A percentile compares a stretch with the other conserved stretches of the same genome.
Evolutionary conservation across 1,284 basidiomycete genomes (phyloP).

Genomic region (Irpex sp.): DNA sequence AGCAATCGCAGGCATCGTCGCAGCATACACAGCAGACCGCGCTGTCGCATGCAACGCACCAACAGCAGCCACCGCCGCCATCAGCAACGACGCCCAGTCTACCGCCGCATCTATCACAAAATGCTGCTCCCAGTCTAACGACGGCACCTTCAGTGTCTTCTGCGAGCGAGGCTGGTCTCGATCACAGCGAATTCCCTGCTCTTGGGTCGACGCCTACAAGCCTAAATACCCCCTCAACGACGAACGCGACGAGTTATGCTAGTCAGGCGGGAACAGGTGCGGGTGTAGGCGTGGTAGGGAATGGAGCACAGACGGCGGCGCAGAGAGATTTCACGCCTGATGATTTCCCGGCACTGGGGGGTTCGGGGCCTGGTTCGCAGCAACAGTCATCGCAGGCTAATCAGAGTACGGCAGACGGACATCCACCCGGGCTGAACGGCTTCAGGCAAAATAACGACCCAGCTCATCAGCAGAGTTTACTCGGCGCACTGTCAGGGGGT

Average conservation of each 20-base stretch:
- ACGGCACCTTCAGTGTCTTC: slow-evolving; percentile 57
- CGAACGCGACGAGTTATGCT: slow-evolving; percentile 63
- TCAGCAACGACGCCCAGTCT: slow-evolving; percentile 48
- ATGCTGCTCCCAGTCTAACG: slow-evolving; percentile 38
- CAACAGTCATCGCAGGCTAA: slow-evolving; percentile 34
- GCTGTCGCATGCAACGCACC: slow-evolving; percentile 25
- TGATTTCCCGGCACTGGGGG: slow-evolving; percentile 80
- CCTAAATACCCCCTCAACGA: slow-evolving; percentile 28
- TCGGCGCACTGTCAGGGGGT: slow-evolving; percentile 47
- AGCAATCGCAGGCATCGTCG: slow-evolving; percentile 38
- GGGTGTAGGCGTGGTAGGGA: slow-evolving; percentile 40
- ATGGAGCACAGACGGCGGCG: slow-evolving; percentile 32
- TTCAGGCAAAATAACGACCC: slow-evolving; percentile 51
- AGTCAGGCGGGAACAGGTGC: slow-evolving; percentile 61
- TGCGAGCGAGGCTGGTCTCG: slow-evolving; percentile 72
- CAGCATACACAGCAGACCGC: slow-evolving; percentile 38
- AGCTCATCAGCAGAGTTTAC: slow-evolving; percentile 49
- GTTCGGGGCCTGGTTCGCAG: slow-evolving; percentile 36
- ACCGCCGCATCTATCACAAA: slow-evolving; percentile 52
- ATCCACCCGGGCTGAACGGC: slow-evolving; percentile 74
- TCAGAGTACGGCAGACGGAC: slow-evolving; percentile 32
- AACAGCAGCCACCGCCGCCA: slow-evolving; percentile 35
- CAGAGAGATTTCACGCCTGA: slow-evolving; percentile 74
- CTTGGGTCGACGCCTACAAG: slow-evolving; percentile 56
- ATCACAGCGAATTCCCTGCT: slow-evolving; percentile 84